Conservation (phyloP, 441 rosid species). For the Aleurites moluccanus region DNA sequence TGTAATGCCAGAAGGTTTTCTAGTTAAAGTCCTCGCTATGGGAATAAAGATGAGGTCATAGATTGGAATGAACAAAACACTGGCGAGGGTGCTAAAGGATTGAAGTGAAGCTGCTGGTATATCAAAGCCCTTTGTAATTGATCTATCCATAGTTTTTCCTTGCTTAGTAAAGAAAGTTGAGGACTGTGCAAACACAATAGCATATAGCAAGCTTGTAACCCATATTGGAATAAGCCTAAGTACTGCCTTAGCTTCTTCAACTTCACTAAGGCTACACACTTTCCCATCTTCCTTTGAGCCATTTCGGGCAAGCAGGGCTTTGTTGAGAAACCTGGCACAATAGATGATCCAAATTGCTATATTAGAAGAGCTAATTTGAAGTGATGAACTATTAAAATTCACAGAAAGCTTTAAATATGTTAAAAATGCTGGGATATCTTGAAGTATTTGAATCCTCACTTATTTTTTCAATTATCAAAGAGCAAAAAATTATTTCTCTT, state of each 20-base stretch:
- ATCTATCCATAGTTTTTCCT: slow-evolving; percentile 70
- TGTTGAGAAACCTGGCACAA: slow-evolving; percentile 48
- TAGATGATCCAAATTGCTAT: background rate
- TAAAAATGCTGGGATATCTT: background rate
- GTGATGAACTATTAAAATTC: background rate
- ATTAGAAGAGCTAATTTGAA: background rate
- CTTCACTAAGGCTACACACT: slow-evolving; percentile 44
- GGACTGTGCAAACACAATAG: slow-evolving; percentile 52
- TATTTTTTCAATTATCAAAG: background rate
- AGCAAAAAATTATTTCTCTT: slow-evolving; percentile 17
- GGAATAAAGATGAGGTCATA: slow-evolving; percentile 67
- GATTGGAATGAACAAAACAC: slow-evolving; percentile 47
- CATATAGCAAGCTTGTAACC: slow-evolving; percentile 49
- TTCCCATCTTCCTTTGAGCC: slow-evolving; percentile 38
- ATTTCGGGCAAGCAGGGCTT: slow-evolving; percentile 51
- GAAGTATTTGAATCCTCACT: background rate
- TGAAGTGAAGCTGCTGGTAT: slow-evolving; percentile 72
- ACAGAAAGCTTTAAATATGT: background rate
- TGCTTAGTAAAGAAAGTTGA: slow-evolving; percentile 73
- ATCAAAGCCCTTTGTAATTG: slow-evolving; percentile 35
- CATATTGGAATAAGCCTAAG: slow-evolving; percentile 63
- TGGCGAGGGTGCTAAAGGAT: slow-evolving; percentile 41
- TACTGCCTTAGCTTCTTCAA: slow-evolving; percentile 64
- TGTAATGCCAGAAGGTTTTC: slow-evolving; percentile 57
- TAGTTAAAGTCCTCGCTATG: slow-evolving; percentile 43